A percentile compares a stretch with the other conserved stretches of the same genome.
Conservation (phyloP, 2,329 filamentous ascomycete genomes). For the Macrophomina tecta region DNA sequence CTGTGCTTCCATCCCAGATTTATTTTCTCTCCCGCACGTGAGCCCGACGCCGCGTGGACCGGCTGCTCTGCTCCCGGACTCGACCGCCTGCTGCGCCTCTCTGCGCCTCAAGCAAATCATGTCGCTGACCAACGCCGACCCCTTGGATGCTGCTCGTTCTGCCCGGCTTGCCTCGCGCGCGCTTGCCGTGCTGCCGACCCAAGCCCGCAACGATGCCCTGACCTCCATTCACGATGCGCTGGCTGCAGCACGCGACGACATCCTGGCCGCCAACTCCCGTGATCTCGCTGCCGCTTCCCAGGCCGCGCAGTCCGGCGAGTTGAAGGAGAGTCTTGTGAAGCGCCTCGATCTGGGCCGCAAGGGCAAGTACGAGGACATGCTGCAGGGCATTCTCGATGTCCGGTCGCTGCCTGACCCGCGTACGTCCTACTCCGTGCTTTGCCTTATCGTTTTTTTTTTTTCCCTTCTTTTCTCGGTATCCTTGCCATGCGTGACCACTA, state of each 20-base stretch:
- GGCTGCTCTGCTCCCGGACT: background rate
- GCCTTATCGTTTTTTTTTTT: background rate
- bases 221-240: slow-evolving; percentile 83
- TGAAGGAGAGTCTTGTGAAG: slow-evolving; percentile 85
- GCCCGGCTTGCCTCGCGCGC: slow-evolving; percentile 83
- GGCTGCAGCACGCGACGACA: slow-evolving; percentile 69
- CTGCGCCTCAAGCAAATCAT: slow-evolving; percentile 54
- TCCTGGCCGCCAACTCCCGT: slow-evolving; percentile 83
- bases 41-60: background rate
- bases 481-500: background rate
- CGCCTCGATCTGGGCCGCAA: slow-evolving; percentile 83
- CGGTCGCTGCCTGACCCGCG: slow-evolving; percentile 82
- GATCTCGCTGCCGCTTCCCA: slow-evolving; percentile 78
- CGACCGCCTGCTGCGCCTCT: slow-evolving; percentile 4
- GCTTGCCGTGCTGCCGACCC: slow-evolving; percentile 77
- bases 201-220: slow-evolving; percentile 82
- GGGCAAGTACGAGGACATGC: slow-evolving; percentile 97
- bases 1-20: background rate
- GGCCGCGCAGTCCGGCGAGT: slow-evolving; percentile 74
- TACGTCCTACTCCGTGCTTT: slow-evolving; percentile 51
- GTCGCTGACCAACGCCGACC: slow-evolving; percentile 88
- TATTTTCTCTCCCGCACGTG: background rate
- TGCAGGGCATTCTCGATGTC: slow-evolving; percentile 92
- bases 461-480: background rate
- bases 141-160: slow-evolving; percentile 75